Evolutionary conservation across 140 eudicot species (phyloP), one percentile per base, ranked within the genome.

Genomic region (Senecio squalidus): DNA sequence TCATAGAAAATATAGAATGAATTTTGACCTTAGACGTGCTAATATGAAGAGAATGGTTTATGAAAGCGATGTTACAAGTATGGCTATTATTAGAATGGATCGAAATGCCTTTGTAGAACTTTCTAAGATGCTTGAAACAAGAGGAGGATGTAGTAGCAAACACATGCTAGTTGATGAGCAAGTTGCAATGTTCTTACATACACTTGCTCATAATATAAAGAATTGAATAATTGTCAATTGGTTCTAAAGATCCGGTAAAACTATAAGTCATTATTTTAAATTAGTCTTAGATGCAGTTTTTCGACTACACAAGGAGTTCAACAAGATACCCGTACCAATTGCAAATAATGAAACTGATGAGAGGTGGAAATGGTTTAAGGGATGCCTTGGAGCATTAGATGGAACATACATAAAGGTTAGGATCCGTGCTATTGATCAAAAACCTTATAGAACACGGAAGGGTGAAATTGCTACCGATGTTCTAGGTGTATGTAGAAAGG

Each of bases 321-420:
- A 48, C 30, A 48, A 48, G n/a, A 21, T 2, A 23, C 16, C 6
- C 0, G 31, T 23, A 6, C 30, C 15, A 0, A 30, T 48, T 6
- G 16, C 55, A 23, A 3, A 22, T 48, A 23, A 48, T 23, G 30
- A 48, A 10, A 1, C 5, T 2, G 55, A 48, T 3, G 31, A 48
- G 30, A 9, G 30, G 9, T 48, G 55, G 17, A 48, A 22, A 48
- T 48, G 55, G 30, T 48, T 48, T 10, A 48, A 59, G 52, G 66
- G 66, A 5, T 25, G 39, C 24, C 38, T 58, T 38, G 38, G 65
- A 22, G 65, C 65, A 38, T 24, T 58, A 24, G 65, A 40, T 58
- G 51, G 65, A 39, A 59, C 53, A 24, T 59, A 24, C 24, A 13
- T 59, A 6, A 55, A 55, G 20, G 29, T 55, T 41, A 40, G 3